phyloP scores from a whole-genome alignment of 179 eudicot species.

The Carnegiea gigantea region DNA sequence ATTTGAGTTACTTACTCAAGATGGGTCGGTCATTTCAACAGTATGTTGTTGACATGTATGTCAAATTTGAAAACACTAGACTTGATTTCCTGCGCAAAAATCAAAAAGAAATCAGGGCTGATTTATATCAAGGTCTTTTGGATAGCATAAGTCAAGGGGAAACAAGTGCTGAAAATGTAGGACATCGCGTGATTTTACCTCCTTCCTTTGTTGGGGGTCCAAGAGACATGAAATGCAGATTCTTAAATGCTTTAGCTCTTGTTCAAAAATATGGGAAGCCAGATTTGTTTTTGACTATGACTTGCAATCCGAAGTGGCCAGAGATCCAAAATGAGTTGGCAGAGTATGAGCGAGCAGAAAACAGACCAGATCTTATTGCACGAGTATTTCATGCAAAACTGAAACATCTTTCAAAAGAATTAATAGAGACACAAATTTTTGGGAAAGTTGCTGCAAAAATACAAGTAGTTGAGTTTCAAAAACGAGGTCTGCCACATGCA shows the following conservation, averaged over 20 bases:
- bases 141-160: constrained; percentile 14
- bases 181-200: not conserved
- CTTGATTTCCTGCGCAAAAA: not conserved
- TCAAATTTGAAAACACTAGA: constrained; percentile 9
- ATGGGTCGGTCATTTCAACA: constrained; percentile 3
- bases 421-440: no score
- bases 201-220: not conserved
- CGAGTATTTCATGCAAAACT: no score
- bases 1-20: not conserved
- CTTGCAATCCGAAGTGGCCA: no score
- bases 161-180: not conserved
- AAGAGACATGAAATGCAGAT: not conserved
- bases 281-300: no score
- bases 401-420: no score
- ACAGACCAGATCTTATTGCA: no score
- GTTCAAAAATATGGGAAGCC: not conserved
- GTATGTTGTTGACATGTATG: constrained; percentile 17
- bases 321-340: no score
- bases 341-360: no score
- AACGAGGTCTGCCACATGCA: no score
- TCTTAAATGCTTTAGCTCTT: not conserved
- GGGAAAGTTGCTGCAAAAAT: no score
- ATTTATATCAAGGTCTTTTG: not conserved
- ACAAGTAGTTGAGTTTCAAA: no score
- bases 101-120: constrained; percentile 2